Base-by-base conservation (phyloP, 768 basidiomycete genomes). In the Lepiota brunneoincarnata region DNA sequence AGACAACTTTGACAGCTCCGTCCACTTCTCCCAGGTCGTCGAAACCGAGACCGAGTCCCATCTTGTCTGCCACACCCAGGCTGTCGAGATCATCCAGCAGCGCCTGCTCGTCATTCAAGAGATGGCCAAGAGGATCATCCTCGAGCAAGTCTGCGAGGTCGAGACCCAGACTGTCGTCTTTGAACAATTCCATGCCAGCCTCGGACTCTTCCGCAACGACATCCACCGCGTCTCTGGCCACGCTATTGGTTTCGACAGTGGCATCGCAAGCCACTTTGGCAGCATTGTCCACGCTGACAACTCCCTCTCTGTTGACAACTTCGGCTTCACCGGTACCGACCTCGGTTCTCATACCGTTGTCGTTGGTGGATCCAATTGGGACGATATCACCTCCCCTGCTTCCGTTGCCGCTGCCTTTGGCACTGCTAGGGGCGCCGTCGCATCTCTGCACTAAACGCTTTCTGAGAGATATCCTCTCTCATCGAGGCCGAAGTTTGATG, bases 101-200 rank as follows among this genome's bases (percentile, higher is more conserved):
- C 67, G 71, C 5, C 69, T 78, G 28, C 65, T 72, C 34, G 69
- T 79, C 49, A 65, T 77, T 38, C 70, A 71, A 48, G 75, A 77
- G 64, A 73, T 76, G 69, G 74, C 74, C 39, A 76, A 77, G 66
- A 69, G 67, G 75, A 71, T 77, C 62, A 72, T 76, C 58, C 67
- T 69, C 37, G 73, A 78, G 61, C 70, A 73, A 49, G 68, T 76
- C 49, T 80, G 78, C 61, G 76, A 78, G 49, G 77, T 78, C 37
- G 78, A 80, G 58, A 72, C 72, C 26, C 78, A 80, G 62, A 69
- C 68, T 45, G 67, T 75, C 51, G 66, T 72, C 41, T 72, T 76
- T 59, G 67, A 75, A 52, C 75, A 76, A 59, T 75, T 73, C 69
- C 67, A 69, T 55, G 64, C 70, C 21, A 69, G 70, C 61, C 59